Conservation (phyloP, 179 eudicot genomes). For the Monotropa hypopitys region DNA sequence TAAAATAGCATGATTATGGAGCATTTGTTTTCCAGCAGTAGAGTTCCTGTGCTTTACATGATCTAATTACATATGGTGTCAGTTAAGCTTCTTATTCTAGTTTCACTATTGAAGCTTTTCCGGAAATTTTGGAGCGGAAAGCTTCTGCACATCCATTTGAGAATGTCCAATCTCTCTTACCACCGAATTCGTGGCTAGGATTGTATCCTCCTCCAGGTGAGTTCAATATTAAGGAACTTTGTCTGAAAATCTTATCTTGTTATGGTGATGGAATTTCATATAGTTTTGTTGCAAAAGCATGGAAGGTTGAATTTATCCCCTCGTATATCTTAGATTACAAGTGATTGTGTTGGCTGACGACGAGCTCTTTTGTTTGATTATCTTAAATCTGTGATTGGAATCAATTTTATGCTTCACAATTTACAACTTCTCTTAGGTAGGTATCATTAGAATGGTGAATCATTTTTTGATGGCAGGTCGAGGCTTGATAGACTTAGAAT, state of each 20-base stretch:
- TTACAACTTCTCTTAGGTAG: background rate
- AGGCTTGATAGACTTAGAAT: background rate
- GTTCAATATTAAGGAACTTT: constrained; percentile 9
- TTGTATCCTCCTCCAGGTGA: constrained; percentile 78
- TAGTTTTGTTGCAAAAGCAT: background rate
- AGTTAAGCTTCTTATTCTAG: background rate
- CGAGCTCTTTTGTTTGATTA: background rate
- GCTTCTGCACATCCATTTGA: constrained; percentile 95
- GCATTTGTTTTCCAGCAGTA: background rate
- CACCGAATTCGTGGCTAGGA: constrained; percentile 92
- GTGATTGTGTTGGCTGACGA: background rate
- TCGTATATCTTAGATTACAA: background rate
- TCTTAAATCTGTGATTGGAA: background rate
- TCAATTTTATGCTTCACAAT: background rate
- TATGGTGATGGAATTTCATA: background rate
- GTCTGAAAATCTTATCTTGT: background rate
- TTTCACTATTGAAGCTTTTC: constrained; percentile 48
- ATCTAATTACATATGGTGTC: background rate
- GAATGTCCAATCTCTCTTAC: constrained; percentile 82
- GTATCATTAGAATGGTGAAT: background rate
- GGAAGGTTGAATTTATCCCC: background rate
- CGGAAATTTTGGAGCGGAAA: constrained; percentile 75
- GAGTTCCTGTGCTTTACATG: background rate
- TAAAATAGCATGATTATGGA: constrained; percentile 15
- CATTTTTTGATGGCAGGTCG: background rate